These are phyloP conservation scores for Pestalotiopsis fici DNA, from an alignment of 2,329 filamentous ascomycete genomes.

Conservation along the genomic window DNA sequence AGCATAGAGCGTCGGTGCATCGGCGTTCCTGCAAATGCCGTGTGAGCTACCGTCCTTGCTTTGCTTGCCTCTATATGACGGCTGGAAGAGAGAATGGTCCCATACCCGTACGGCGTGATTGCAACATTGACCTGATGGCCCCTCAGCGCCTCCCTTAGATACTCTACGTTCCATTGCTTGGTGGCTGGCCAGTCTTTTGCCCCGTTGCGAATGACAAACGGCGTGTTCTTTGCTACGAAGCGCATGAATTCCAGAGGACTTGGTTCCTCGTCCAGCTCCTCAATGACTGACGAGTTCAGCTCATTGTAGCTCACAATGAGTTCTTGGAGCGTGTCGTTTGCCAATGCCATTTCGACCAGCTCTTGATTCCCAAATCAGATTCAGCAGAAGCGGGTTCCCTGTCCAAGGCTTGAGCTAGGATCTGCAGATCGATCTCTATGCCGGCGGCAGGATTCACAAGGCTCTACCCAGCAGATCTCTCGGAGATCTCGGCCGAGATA, in stretches of 20 bases:
- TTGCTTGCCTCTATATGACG: neutral
- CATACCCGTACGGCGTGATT: conserved; percentile 71
- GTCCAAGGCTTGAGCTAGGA: neutral
- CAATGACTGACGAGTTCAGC: conserved; percentile 62
- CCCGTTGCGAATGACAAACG: conserved; percentile 69
- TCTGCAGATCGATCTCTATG: neutral
- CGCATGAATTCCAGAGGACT: conserved; percentile 80
- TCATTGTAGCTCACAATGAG: conserved; percentile 73
- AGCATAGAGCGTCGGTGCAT: conserved; percentile 48
- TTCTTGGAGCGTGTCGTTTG: conserved; percentile 45
- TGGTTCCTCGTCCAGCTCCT: conserved; percentile 65
- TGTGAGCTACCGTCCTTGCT: neutral
- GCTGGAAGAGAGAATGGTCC: conserved; percentile 13
- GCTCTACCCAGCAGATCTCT: neutral
- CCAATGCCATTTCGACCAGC: neutral
- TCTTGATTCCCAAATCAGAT: too few relatives aligned
- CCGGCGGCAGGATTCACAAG: neutral
- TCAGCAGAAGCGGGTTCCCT: neutral
- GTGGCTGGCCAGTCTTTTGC: conserved; percentile 65
- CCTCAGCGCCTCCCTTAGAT: conserved; percentile 56
- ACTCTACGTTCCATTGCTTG: conserved; percentile 61
- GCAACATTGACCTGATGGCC: conserved; percentile 70
- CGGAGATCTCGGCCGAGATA: neutral
- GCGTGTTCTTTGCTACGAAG: conserved; percentile 71
- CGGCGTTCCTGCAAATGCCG: conserved; percentile 40